Percentiles rank a stretch among this genome's conserved stretches.
phyloP scores from a whole-genome alignment of 768 basidiomycete genomes.

The Saitozyma sp. region DNA sequence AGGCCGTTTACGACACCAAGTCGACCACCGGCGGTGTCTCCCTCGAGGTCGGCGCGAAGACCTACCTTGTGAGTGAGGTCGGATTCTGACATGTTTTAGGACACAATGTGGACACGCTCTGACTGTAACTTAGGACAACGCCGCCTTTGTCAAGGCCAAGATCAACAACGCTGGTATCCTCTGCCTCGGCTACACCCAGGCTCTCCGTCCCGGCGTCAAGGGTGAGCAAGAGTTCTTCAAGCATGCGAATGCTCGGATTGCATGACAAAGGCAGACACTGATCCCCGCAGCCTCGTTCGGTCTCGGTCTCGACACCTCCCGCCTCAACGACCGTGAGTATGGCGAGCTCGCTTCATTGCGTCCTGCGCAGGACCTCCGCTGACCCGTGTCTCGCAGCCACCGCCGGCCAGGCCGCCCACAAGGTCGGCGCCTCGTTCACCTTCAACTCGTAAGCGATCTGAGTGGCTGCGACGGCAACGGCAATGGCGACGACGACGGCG shows the following conservation, averaged over 20 bases:
- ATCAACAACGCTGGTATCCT: conserved; percentile 95
- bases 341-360: neutral
- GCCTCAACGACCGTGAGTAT: conserved; percentile 70
- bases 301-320: conserved; percentile 90
- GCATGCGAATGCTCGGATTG: conserved; percentile 1
- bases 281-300: conserved; percentile 66
- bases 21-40: conserved; percentile 78
- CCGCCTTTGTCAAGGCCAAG: conserved; percentile 96
- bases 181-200: conserved; percentile 81
- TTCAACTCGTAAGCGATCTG: conserved; percentile 51
- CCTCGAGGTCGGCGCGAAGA: conserved; percentile 94
- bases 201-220: conserved; percentile 60
- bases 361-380: neutral
- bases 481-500: too few relatives aligned
- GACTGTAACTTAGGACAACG: conserved; percentile 68
- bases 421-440: conserved; percentile 55
- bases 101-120: neutral
- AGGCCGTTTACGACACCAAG: conserved; percentile 92
- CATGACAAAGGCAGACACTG: neutral
- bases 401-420: conserved; percentile 52
- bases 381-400: conserved; percentile 27
- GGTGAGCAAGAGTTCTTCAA: conserved; percentile 1
- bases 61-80: conserved; percentile 66
- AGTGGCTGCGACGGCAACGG: too few relatives aligned
- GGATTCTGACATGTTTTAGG: conserved; percentile 1